Base-by-base conservation (phyloP, 78 protist genomes). In the Planoprotostelium fungivorum region DNA sequence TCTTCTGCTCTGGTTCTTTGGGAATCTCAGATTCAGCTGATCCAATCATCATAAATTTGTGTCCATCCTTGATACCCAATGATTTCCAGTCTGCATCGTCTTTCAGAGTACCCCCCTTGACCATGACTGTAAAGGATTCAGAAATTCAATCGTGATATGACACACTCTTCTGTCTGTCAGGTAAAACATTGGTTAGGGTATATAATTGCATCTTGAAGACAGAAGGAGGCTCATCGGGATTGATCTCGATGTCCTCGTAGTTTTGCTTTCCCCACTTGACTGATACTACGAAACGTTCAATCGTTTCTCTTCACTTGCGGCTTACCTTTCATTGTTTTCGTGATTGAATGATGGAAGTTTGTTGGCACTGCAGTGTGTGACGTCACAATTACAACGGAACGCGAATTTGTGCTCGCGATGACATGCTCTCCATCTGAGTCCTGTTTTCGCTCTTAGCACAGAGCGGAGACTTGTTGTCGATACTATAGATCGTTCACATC, bases 231-330 rank as follows among this genome's bases (percentile, higher is more conserved):
- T 92, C 90, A 35, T 63, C 5, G 38, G 92, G 37, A 29, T 96
- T 90, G 34, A 96, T 87, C 36, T 90, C 93, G 28, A 96, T 94
- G 34, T 38, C 88, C 9, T 91, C 94, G 86, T 83, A 94, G 85
- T 87, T 94, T 29, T 93, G 87, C 95, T 96, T 96, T 36, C 87
- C 92, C 98, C 98, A 96, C 91, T 96, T 96, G 86, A 96, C 94
- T 25, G 73, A 51, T 51, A 51, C 73, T 51, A 51, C 73, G 73
- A 51, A 5, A 51, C 16, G 16, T 51, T 16, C 5, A 51, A 16
- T 25, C 73, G 16, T 16, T 51, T 5, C 31, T 25, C 16, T 51
- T 51, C 16, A 5, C 16, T 51, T 51, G 73, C 16, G 31, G 5
- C 5, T 51, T 51, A 51, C 73, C 73, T 51, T 51, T 51, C 73